A percentile compares a stretch with the other conserved stretches of the same genome.
Conservation (phyloP, 805 yeast genomes). For the Metschnikowia proteae region DNA sequence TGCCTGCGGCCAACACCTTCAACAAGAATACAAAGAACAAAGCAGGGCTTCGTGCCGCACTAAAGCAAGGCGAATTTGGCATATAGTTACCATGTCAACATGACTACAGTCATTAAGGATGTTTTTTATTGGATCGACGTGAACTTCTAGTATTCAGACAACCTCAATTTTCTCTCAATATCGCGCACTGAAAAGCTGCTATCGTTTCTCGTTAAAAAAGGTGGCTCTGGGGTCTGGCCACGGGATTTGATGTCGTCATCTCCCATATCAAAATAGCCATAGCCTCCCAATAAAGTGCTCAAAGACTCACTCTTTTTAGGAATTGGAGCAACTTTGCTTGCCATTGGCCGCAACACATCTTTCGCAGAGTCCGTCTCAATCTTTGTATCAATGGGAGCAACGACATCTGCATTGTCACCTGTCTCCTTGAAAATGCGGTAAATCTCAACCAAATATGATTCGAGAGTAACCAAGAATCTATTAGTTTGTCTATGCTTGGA, state of each 20-base stretch:
- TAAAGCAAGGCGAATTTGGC: slow-evolving; percentile 66
- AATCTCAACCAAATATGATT: slow-evolving; percentile 47
- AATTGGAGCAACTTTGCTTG: slow-evolving; percentile 10
- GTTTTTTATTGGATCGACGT: not conserved
- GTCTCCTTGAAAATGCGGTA: slow-evolving; percentile 31
- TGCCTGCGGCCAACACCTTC: slow-evolving; percentile 43
- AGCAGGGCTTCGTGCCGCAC: slow-evolving; percentile 58
- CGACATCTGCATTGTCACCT: slow-evolving; percentile 14
- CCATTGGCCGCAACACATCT: slow-evolving; percentile 1
- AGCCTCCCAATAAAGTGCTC: slow-evolving; percentile 49
- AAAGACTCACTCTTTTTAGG: slow-evolving; percentile 14
- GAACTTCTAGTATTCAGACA: slow-evolving; percentile 51
- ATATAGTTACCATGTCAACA: slow-evolving; percentile 32
- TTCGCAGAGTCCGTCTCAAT: slow-evolving; percentile 13
- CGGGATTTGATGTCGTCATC: slow-evolving; percentile 51
- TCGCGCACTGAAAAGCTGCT: slow-evolving; percentile 46
- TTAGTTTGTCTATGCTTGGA: slow-evolving; percentile 60
- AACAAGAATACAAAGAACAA: slow-evolving; percentile 46
- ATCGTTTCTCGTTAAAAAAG: slow-evolving; percentile 36
- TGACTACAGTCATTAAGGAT: not conserved
- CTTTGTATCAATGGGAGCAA: slow-evolving; percentile 25
- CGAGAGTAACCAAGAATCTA: slow-evolving; percentile 51
- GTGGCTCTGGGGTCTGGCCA: slow-evolving; percentile 58
- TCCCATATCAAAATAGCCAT: slow-evolving; percentile 58
- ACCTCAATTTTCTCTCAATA: slow-evolving; percentile 60